Percentiles rank a stretch among this genome's conserved stretches.
phyloP scores from a whole-genome alignment of 2,329 filamentous ascomycete genomes.

The Verticillium klebahnii region DNA sequence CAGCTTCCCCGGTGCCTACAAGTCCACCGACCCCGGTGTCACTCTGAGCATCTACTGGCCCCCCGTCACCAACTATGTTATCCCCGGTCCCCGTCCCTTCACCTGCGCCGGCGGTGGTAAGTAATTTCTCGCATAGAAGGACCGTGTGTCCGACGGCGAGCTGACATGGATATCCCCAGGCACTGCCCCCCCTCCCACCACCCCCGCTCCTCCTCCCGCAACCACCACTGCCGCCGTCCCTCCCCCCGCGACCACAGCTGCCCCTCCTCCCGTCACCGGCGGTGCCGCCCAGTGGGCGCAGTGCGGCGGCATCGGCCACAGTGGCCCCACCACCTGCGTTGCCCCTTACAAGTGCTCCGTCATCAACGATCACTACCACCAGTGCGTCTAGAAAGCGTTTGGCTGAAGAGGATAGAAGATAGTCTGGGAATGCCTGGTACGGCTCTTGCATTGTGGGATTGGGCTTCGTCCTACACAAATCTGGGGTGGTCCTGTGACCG shows the following conservation, averaged over 20 bases:
- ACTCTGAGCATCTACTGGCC: conserved; percentile 31
- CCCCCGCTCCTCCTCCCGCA: not conserved
- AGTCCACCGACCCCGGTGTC: conserved; percentile 26
- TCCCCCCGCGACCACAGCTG: not conserved
- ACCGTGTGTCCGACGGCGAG: not conserved
- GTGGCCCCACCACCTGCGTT: conserved; percentile 29
- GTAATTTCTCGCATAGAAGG: not conserved
- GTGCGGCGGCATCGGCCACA: conserved; percentile 31
- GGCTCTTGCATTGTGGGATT: too few relatives aligned
- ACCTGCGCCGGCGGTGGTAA: conserved; percentile 10
- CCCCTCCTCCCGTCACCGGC: conserved; percentile 10
- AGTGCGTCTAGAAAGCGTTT: conserved; percentile 28
- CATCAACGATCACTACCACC: conserved; percentile 34
- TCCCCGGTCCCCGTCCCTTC: conserved; percentile 20
- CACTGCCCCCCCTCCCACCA: not conserved
- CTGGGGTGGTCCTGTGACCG: too few relatives aligned
- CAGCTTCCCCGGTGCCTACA: conserved; percentile 33
- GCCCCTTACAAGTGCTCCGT: conserved; percentile 28
- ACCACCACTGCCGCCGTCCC: not conserved
- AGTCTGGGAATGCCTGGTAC: not conserved
- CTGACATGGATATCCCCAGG: not conserved
- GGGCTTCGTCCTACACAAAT: too few relatives aligned
- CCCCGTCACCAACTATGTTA: conserved; percentile 17
- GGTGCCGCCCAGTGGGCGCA: conserved; percentile 26
- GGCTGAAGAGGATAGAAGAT: not conserved